Base-by-base conservation (phyloP, 1,139 yeast species). In the Taiozyma onychis region DNA sequence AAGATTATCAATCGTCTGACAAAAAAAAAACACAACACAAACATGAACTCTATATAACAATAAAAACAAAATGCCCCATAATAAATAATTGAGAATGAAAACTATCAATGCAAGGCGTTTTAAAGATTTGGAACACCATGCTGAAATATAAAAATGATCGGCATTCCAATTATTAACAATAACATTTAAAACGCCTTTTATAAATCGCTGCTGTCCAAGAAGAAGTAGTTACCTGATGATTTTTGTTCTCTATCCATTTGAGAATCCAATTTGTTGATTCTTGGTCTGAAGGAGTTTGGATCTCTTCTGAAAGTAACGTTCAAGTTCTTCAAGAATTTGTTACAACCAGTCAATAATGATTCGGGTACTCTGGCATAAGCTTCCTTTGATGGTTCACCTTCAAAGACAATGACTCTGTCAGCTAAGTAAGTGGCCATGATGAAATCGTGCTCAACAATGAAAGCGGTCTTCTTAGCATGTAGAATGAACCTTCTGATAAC, bases 361-460 rank as follows among this genome's bases (percentile, higher is more conserved):
- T 93, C 97, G 46, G 98, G 97, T 47, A 87, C 69, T 66, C 83
- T 86, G 42, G 98, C 98, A 61, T 73, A 68, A 42, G 97, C 89
- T 58, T 85, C 77, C 66, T 80, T 78, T 24, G 97, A 89, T 50
- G 99, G 98, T 58, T 75, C 67, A 72, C 99, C 99, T 71, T 93
- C 99, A 67, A 91, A 95, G 52, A 93, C 98, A 78, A 93, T 93
- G 61, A 93, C 99, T 68, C 96, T 83, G 72, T 93, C 99, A 55
- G 99, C 99, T 76, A 93, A 80, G 70, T 93, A 93, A 28, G 99
- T 93, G 57, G 99, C 98, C 99, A 93, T 93, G 75, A 93, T 93
- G 80, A 93, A 93, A 83, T 93, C 99, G 84, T 93, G 99, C 85
- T 93, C 99, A 54, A 93, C 99, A 64, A 93, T 78, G 68, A 93